Base-by-base conservation (phyloP, 345 rosid genomes). In the Combretum micranthum region DNA sequence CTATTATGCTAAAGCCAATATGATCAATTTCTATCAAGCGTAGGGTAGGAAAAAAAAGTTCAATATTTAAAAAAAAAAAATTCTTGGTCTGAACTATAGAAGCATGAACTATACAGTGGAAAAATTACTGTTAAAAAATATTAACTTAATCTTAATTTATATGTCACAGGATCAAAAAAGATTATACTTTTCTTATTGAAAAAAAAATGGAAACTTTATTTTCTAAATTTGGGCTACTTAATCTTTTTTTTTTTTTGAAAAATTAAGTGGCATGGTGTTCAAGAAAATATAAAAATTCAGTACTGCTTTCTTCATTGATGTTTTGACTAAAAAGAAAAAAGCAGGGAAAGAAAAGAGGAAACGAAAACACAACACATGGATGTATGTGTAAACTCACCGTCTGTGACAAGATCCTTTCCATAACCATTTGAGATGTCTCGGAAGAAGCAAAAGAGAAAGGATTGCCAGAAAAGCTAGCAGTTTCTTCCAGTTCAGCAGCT, bases 401-500 rank as follows among this genome's bases (percentile, higher is more conserved):
- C 74, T 94, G 99, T 44, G 96, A 89, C 90, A 94, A 73, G 78
- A 94, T 94, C 42, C 99, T 83, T 16, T 94, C 99, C 88, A 94
- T 77, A 61, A 94, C 86, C 97, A 94, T 87, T 77, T 81, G 99
- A 21, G 96, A 94, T 42, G 99, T 94, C 68, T 94, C 99, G 0
- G 89, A 87, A 37, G 89, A 87, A 12, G 96, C 99, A 21, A 94
- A 94, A 5, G 96, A 86, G 77, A 86, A 89, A 3, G 95, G 92
- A 76, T 89, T 94, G 2, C 97, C 96, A 23, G 93, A 78, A 72
- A 80, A 84, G 1, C 75, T 52, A 47, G 78, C 85, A 57, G 57
- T 72, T 10, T 85, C 97, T 18, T 85, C 97, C 1, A 72, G 19
- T 46, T 85, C 97, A 2, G 73, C 90, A 4, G 74, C 75, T 14